Evolutionary conservation across 345 rosid species (phyloP).

Genomic region (Murraya koenigii): DNA sequence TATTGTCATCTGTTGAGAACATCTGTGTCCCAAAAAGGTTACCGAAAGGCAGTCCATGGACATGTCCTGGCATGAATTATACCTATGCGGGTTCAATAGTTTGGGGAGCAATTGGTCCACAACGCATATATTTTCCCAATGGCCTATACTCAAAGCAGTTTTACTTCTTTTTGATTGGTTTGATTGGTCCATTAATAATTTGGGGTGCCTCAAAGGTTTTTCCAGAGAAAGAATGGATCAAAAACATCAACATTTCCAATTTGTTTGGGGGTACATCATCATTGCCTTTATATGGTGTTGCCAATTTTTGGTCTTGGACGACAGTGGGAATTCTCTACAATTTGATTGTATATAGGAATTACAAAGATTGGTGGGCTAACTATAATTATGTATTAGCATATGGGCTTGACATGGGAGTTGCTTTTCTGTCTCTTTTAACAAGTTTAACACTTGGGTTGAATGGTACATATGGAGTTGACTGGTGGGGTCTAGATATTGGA

Average conservation of each 20-base stretch:
- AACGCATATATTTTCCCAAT: not conserved
- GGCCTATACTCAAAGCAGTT: not conserved
- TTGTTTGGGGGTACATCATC: not conserved
- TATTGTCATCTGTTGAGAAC: not conserved
- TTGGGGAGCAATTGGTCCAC: not conserved
- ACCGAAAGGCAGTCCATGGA: not conserved
- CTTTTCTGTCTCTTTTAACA: not conserved
- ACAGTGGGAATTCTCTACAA: slow-evolving; percentile 5
- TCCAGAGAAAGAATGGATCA: slow-evolving; percentile 13
- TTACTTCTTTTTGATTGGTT: not conserved
- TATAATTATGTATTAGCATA: not conserved
- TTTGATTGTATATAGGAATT: not conserved
- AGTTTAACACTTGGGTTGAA: not conserved
- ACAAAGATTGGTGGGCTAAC: slow-evolving; percentile 15
- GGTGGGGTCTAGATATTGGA: not conserved
- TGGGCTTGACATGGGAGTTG: not conserved
- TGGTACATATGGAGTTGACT: not conserved
- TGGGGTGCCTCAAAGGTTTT: not conserved
- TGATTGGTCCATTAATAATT: not conserved
- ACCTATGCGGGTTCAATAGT: not conserved
- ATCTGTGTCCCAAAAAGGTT: not conserved
- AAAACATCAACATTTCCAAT: not conserved
- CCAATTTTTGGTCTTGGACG: not conserved
- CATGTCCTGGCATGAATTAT: not conserved
- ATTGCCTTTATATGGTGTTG: not conserved